Evolutionary conservation across 306 rosid genomes (phyloP), one percentile per base, ranked within the genome.

Genomic region (Crotalaria pallida): DNA sequence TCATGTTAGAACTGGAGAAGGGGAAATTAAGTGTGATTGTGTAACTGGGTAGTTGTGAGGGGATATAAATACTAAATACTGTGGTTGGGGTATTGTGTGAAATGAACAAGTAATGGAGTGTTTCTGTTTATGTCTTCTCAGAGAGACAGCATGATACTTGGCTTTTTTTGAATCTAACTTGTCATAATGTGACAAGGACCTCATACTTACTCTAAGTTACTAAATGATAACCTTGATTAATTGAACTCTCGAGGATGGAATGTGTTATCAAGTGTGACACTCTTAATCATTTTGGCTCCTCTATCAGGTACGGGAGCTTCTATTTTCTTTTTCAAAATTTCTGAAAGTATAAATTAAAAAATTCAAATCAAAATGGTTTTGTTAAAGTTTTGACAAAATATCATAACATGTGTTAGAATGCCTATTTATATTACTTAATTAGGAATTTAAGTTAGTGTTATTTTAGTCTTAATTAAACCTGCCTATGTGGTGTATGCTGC

Each of bases 261-360:
- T 48, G 50, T 53, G 21, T 53, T 33, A 13, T 8, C 19, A 19
- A 29, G 66, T 41, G 66, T 55, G 72, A 74, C 2, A 55, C 1
- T 17, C 22, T 41, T 64, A 27, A 74, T 53, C 38, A 65, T 74
- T 65, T 65, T 53, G 58, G 79, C 73, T 74, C 66, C 65, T 50
- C 0, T 41, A 16, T 34, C 8, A 59, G 15, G 26, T 41, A 23
- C 24, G 11, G 60, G 58, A 27, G 58, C 72, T 6, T 0, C 21
- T 4, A 31, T 12, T 58, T 58, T 58, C 21, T 15, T 19, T 52
- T 11, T 38, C 11, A 10, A 41, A 1, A 10, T 11, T 41, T 38
- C 13, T 38, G 3, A 36, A 36, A 36, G 12, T n/a, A n/a, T n/a
- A n/a, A n/a, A n/a, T n/a, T n/a, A n/a, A n/a, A n/a, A n/a, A n/a